Evolutionary conservation across 768 basidiomycete genomes (phyloP), one percentile per base, ranked within the genome.

Genomic region (Phylloporus sp.): DNA sequence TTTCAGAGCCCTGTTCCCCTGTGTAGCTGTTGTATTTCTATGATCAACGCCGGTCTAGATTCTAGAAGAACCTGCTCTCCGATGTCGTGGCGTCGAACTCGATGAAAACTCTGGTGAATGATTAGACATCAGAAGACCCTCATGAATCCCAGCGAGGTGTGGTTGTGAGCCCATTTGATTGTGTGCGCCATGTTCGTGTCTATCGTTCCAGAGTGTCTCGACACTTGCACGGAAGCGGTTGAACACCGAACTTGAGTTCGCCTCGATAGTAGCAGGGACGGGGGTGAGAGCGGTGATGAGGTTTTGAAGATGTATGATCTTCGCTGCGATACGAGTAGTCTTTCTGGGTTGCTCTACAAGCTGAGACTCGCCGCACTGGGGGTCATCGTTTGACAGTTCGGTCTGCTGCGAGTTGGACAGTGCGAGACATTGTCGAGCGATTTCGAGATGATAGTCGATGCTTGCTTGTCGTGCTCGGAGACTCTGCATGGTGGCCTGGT

Each of bases 401-500:
- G 52, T 23, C 15, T 18, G 40, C 15, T 46, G 54, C 15, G 53
- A 36, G 16, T 26, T 7, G 29, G 60, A 49, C 24, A 31, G 10
- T 0, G 57, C 47, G 16, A 63, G 62, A 42, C 59, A 64, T 43
- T 16, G 53, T 38, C 43, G 49, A 12, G 55, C 47, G 26, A 45
- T 31, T 36, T 62, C 55, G 48, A 63, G 57, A 41, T 63, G 62
- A 29, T 41, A 24, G 43, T 63, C 55, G 49, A 63, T 61, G 1
- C 26, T 53, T 28, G 57, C 57, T 42, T 59, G 62, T 45, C 41
- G 57, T 41, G 44, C 41, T 24, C 42, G 20, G 31, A 64, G 48
- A 47, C 29, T 18, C 18, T 55, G 45, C 59, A 56, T 58, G 29
- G 20, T 22, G 15, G 29, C 6, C 0, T 22, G 15, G 29, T 6